Evolutionary conservation across 192 early-diverging fungal species (phyloP).

Genomic region (Anaeromyces robustus): DNA sequence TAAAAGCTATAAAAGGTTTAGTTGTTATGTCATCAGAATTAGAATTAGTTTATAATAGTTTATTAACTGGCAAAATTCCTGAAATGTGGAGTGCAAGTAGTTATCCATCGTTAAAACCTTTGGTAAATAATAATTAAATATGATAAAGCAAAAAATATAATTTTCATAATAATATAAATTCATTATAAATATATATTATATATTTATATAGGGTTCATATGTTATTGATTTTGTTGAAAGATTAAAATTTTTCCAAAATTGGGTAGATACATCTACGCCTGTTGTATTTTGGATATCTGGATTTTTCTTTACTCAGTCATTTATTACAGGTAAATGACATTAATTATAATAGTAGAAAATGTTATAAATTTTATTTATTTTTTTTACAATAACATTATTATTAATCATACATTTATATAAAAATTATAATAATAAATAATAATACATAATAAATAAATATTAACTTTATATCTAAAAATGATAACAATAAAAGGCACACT

Average conservation of each 20-base stretch:
- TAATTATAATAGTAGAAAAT: no score
- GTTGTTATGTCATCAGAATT: slow-evolving; percentile 47
- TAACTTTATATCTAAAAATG: no score
- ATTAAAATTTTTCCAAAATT: slow-evolving; percentile 36
- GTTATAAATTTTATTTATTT: no score
- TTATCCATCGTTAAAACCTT: slow-evolving; percentile 43
- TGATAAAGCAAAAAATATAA: no score
- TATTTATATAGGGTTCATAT: slow-evolving; percentile 15
- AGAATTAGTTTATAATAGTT: slow-evolving; percentile 44
- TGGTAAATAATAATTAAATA: no score
- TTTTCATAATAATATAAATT: background rate
- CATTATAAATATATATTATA: background rate
- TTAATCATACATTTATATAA: no score
- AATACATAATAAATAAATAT: no score
- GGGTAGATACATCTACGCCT: slow-evolving; percentile 33
- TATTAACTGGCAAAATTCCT: slow-evolving; percentile 32
- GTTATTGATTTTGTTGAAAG: slow-evolving; percentile 32
- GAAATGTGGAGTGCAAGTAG: slow-evolving; percentile 41
- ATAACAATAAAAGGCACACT: background rate
- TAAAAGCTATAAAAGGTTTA: slow-evolving; percentile 44
- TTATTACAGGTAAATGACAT: slow-evolving; percentile 35
- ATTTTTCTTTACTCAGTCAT: slow-evolving; percentile 53
- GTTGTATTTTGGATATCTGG: slow-evolving; percentile 44
- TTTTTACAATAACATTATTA: no score
- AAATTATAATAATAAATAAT: no score